Evolutionary conservation across 1,284 basidiomycete species (phyloP).

Genomic region (Porodaedalea pini): DNA sequence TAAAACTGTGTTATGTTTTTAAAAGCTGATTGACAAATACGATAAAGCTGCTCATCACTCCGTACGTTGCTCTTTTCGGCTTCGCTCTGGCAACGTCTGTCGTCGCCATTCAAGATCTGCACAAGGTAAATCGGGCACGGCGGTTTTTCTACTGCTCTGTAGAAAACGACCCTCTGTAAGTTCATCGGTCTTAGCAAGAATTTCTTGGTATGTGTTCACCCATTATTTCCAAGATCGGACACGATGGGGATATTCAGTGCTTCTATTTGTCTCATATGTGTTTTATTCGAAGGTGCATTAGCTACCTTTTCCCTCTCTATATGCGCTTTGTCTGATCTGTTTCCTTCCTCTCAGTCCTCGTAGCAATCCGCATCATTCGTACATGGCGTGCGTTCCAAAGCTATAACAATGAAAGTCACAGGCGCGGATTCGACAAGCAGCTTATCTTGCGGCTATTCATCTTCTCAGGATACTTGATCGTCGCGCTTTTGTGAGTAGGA

Average conservation of each 20-base stretch:
- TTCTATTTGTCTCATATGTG: constrained; percentile 31
- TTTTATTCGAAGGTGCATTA: constrained; percentile 31
- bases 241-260: constrained; percentile 33
- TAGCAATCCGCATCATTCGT: constrained; percentile 30
- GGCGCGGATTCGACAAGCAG: constrained; percentile 27
- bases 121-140: constrained; percentile 28
- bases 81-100: constrained; percentile 33
- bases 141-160: constrained; percentile 37
- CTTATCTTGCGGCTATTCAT: constrained; percentile 34
- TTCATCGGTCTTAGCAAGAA: background rate
- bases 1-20: background rate
- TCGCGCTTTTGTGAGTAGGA: constrained; percentile 33
- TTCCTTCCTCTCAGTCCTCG: constrained; percentile 24
- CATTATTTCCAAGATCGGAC: constrained; percentile 25
- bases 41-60: constrained; percentile 35
- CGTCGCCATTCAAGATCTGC: constrained; percentile 30
- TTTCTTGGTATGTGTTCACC: background rate
- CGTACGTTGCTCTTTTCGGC: constrained; percentile 32
- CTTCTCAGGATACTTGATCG: constrained; percentile 35
- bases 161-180: constrained; percentile 26
- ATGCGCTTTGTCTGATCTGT: background rate
- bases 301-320: background rate
- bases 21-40: background rate
- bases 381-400: constrained; percentile 31
- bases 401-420: constrained; percentile 22